These are phyloP conservation scores for Neoascochyta sp. DNA, from an alignment of 2,329 filamentous ascomycete species.

Conservation along the genomic window DNA sequence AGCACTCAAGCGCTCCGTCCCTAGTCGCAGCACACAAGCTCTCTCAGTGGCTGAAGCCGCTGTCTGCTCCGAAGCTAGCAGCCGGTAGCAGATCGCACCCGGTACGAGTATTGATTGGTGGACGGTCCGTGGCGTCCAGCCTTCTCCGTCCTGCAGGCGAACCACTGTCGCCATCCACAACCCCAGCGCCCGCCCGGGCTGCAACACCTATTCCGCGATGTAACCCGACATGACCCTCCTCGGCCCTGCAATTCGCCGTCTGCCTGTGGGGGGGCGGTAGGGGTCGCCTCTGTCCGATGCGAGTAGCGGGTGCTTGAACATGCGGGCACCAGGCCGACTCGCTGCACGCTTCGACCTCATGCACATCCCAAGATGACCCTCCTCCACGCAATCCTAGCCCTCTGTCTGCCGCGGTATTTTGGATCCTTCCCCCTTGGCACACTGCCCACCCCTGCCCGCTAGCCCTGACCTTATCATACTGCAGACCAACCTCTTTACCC, in stretches of 20 bases:
- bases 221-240: conserved; percentile 34
- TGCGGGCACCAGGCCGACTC: conserved; percentile 33
- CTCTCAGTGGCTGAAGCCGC: conserved; percentile 28
- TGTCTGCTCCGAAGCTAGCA: conserved; percentile 33
- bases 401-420: conserved; percentile 33
- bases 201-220: conserved; percentile 29
- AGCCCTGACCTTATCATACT: conserved; percentile 38
- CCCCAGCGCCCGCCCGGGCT: conserved; percentile 23
- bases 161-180: conserved; percentile 25
- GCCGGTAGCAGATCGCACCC: conserved; percentile 32
- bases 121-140: conserved; percentile 27
- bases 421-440: conserved; percentile 33
- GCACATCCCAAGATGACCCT: conserved; percentile 31
- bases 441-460: conserved; percentile 20
- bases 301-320: conserved; percentile 32
- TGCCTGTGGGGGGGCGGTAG: conserved; percentile 34
- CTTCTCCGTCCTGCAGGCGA: conserved; percentile 34
- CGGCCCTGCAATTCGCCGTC: conserved; percentile 32
- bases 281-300: conserved; percentile 34
- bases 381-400: conserved; percentile 31
- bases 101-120: conserved; percentile 23
- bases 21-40: conserved; percentile 14
- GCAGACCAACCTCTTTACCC: conserved; percentile 34
- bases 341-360: conserved; percentile 29
- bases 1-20: conserved; percentile 18